Base-by-base conservation (phyloP, 2,329 filamentous ascomycete species). In the Parafenestella ontariensis region DNA sequence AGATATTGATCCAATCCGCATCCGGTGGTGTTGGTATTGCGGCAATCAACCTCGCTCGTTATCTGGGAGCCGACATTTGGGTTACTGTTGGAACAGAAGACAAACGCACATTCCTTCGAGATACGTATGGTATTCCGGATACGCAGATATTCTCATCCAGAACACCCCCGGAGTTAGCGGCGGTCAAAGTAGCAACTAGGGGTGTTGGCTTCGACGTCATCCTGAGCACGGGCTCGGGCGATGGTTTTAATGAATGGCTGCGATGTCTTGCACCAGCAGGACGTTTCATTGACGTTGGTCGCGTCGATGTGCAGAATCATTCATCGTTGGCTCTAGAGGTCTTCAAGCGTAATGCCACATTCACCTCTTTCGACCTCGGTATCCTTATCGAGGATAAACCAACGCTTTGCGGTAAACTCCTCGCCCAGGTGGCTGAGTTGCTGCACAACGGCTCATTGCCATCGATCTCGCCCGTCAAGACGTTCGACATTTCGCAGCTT, bases 231-330 rank as follows among this genome's bases (percentile, higher is more conserved):
- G 6, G 43, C 1, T 39, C 52, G 13, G 70, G 69, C 9, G 61
- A 69, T 3, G 20, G 50, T 15, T 49, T 73, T 7, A 43, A 57
- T 2, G 46, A 54, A 37, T 56, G 50, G 11, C 66, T 59, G 60
- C 46, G 59, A 15, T 56, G 51, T 37, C 5, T 73, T 17, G 70
- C 71, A 6, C 54, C 56, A 6, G 63, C 73, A 0, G 83, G 78
- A 77, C 59, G 72, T 18, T 49, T 67, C 17, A 60, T 69, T 41
- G 61, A 68, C 13, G 48, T 68, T 5, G 63, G 63, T 10, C 47
- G 61, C 20, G 5, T 60, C 1, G 65, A 68, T 26, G 58, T 69
- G 3, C 18, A 39, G 15, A 51, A 55, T 40, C 17, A 33, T 11
- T 34, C 23, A 13, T 34, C 24, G 13, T 40, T 70, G 18, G 49